Base-by-base conservation (phyloP, 1,139 yeast genomes). In the Suhomyces atakaporum region DNA sequence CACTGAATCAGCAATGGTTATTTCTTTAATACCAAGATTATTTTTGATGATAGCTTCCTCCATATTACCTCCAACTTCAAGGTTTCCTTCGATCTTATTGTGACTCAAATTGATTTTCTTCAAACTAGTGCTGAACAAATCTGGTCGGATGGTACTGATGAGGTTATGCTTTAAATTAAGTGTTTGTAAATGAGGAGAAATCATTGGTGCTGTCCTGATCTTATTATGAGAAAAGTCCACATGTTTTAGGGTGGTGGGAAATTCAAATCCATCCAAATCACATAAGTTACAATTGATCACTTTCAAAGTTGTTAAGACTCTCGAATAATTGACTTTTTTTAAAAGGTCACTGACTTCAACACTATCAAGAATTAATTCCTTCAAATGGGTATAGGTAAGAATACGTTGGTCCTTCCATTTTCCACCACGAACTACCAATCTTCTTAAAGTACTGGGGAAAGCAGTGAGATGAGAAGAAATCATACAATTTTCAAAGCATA, bases 401-500 rank as follows among this genome's bases (percentile, higher is more conserved):
- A 33, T 33, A 3, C 36, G 29, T 14, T 38, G 47, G 5, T 44
- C 43, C 27, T 39, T 42, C 47, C 47, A 45, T 25, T 40, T 43
- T 4, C 49, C 44, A 12, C 42, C 44, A 13, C 35, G 33, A 11
- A 45, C 34, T 2, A 19, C 29, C 15, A 45, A 25, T 25, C 31
- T 42, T 19, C 35, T 28, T 14, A 45, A 38, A 5, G 46, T 27
- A 15, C 34, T 32, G 11, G 49, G 49, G 21, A 43, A 42, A 2
- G 43, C 27, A 7, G 30, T 36, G 32, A 45, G 28, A 26, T 45
- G 45, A 3, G 49, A 45, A 3, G 49, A 44, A 10, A 45, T 40
- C 12, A 22, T 25, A 24, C 49, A 43, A 35, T 44, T 39, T 24
- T 42, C 46, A 11, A 45, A 39, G 6, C n/a, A 16, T 21, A 45